Base-by-base conservation (phyloP, 2,329 filamentous ascomycete genomes). In the Pestalotiopsis sp. region DNA sequence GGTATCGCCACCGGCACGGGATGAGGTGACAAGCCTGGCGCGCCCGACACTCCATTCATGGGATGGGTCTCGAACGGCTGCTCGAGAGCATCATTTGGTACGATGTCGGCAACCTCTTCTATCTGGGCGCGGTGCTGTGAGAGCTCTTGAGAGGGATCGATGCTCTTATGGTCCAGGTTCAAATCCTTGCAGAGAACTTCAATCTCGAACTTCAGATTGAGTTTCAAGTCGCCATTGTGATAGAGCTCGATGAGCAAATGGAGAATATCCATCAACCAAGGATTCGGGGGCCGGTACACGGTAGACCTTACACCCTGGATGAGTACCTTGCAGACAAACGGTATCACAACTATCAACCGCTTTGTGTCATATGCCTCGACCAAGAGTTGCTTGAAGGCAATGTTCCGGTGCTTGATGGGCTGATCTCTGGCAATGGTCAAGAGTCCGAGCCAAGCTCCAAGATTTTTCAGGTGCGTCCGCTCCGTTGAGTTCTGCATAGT, bases 141-240 rank as follows among this genome's bases (percentile, higher is more conserved):
- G 67, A 99, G 96, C 76, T 95, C 91, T 25, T 92, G 91, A 0
- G 95, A 93, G 0, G 95, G 93, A 74, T 97, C 92, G 71, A 98
- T 94, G 69, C 88, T 91, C 81, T 97, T 97, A 80, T 97, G 92
- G 71, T 98, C 94, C n/a, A 98, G 85, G 67, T 91, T 92, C 17
- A 99, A 84, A 13, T 95, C 95, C 78, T 97, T 97, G 84, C 95
- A 99, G 27, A 99, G 87, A 31, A 99, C 95, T 80, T 99, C 96
- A 68, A 99, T 98, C 80, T 99, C 96, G 74, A 99, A 99, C 76
- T 98, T 99, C 65, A 97, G 90, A 74, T 98, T 98, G 49, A 99
- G 88, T 79, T 98, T 98, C 67, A 99, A 84, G 74, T 98, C 95
- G 14, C 93, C 94, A 75, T 93, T 92, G 76, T 97, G 92, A 76